A percentile compares a stretch with the other conserved stretches of the same genome.
Evolutionary conservation across 257 asterid genomes (phyloP).

Genomic region (Petrea volubilis): DNA sequence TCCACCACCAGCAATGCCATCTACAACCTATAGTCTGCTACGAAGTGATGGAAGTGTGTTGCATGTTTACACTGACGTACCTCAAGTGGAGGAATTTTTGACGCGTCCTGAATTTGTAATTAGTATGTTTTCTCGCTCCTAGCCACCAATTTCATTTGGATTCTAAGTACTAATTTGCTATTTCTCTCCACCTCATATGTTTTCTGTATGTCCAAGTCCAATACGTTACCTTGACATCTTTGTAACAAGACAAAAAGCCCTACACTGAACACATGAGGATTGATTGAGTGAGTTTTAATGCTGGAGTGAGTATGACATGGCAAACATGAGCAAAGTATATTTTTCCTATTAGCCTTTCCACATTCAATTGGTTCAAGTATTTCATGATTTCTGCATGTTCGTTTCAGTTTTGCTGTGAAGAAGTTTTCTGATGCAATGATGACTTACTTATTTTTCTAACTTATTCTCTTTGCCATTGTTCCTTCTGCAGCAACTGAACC

Average conservation of each 20-base stretch:
- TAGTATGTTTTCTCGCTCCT: constrained; percentile 49
- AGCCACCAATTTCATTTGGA: not conserved
- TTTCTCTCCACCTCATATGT: not conserved
- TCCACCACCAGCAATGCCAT: constrained; percentile 34
- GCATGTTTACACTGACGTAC: constrained; percentile 84
- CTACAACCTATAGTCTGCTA: constrained; percentile 46
- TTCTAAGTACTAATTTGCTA: constrained; percentile 18
- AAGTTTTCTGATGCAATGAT: constrained; percentile 11
- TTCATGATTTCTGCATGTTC: not conserved
- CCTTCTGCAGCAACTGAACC: constrained; percentile 75
- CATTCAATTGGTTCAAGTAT: not conserved
- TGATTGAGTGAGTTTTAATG: constrained; percentile 13
- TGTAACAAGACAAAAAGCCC: not conserved
- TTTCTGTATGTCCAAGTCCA: constrained; percentile 4
- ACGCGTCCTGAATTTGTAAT: constrained; percentile 80
- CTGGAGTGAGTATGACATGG: not conserved
- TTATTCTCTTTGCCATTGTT: constrained; percentile 14
- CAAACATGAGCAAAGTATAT: not conserved
- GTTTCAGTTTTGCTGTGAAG: constrained; percentile 17
- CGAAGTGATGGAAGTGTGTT: constrained; percentile 52
- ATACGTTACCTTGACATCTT: not conserved
- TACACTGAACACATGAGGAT: not conserved
- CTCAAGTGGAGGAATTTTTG: constrained; percentile 81
- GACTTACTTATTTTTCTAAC: constrained; percentile 4
- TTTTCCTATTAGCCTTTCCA: not conserved